A percentile compares a stretch with the other conserved stretches of the same genome.
Evolutionary conservation across 73 alveolate genomes (phyloP).

Genomic region (Uronychia binucleata): DNA sequence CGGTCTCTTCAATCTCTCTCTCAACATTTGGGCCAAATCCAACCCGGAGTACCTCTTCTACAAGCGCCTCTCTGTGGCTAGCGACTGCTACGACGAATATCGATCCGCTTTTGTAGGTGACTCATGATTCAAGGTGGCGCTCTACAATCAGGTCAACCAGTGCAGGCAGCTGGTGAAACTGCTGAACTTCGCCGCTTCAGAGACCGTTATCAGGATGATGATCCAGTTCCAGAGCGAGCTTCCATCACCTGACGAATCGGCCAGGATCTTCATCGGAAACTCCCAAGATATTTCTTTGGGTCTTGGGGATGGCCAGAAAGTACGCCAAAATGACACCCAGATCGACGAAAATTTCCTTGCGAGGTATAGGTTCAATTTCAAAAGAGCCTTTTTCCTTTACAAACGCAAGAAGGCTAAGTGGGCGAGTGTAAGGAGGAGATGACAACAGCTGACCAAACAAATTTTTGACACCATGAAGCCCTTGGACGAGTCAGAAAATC

Average conservation of each 20-base stretch:
- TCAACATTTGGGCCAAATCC: constrained; percentile 29
- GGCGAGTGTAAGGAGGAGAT: neutral
- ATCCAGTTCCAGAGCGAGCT: constrained; percentile 24
- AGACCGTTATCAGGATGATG: neutral
- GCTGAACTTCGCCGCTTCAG: neutral
- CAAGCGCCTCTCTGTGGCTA: constrained; percentile 9
- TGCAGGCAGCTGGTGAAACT: constrained; percentile 34
- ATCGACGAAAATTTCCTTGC: constrained; percentile 55
- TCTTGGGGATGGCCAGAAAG: constrained; percentile 8
- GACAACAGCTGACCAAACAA: constrained; percentile 1
- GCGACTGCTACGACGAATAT: neutral
- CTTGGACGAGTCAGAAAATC: neutral
- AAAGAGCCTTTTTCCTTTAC: constrained; percentile 30
- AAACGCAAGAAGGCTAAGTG: constrained; percentile 53
- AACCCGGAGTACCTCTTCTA: neutral
- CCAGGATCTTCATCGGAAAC: neutral
- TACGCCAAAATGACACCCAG: neutral
- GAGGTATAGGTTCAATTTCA: constrained; percentile 18
- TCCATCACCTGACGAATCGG: constrained; percentile 8
- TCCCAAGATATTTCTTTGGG: constrained; percentile 12
- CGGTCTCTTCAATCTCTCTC: constrained; percentile 57
- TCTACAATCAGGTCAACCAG: constrained; percentile 23
- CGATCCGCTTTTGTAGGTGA: neutral
- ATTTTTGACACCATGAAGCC: neutral
- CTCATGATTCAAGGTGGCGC: constrained; percentile 13